Evolutionary conservation across 495 filamentous ascomycete genomes (phyloP).

Genomic region (Aspergillus biplanus): DNA sequence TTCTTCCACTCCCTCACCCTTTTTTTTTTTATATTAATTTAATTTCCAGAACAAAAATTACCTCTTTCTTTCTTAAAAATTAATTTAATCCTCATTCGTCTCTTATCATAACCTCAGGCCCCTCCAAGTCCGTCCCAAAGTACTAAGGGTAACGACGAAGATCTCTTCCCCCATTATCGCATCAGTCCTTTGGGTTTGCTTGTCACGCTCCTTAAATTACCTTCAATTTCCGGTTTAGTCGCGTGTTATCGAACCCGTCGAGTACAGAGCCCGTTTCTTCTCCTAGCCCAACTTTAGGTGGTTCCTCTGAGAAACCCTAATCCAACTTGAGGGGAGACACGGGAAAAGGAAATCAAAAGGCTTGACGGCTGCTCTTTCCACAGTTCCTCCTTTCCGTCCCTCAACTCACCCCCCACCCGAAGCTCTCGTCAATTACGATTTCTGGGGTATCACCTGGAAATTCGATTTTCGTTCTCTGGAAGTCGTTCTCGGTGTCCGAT

Average conservation of each 20-base stretch:
- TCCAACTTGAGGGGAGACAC: conserved; percentile 3
- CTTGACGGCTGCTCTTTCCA: conserved; percentile 14
- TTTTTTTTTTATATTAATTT: conserved; percentile 7
- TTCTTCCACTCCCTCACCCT: conserved; percentile 7
- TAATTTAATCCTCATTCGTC: conserved; percentile 9
- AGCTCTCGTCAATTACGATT: not conserved
- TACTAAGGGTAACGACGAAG: not conserved
- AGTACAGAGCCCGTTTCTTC: not conserved
- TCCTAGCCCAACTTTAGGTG: conserved; percentile 5
- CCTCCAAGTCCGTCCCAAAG: conserved; percentile 5
- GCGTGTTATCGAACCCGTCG: not conserved
- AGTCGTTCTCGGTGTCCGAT: not conserved
- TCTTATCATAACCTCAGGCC: conserved; percentile 12
- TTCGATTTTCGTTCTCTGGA: not conserved
- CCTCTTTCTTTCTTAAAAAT: conserved; percentile 6
- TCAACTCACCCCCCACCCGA: not conserved
- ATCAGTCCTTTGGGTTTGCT: conserved; percentile 10
- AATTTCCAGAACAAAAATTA: not conserved
- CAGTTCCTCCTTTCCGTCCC: not conserved
- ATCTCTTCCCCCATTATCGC: conserved; percentile 17
- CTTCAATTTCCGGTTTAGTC: conserved; percentile 7
- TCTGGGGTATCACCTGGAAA: conserved; percentile 1
- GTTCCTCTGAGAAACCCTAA: conserved; percentile 14
- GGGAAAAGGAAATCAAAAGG: conserved; percentile 8
- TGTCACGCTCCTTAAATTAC: conserved; percentile 9